phyloP scores from a whole-genome alignment of 345 rosid species.

The Lepidium sativum region DNA sequence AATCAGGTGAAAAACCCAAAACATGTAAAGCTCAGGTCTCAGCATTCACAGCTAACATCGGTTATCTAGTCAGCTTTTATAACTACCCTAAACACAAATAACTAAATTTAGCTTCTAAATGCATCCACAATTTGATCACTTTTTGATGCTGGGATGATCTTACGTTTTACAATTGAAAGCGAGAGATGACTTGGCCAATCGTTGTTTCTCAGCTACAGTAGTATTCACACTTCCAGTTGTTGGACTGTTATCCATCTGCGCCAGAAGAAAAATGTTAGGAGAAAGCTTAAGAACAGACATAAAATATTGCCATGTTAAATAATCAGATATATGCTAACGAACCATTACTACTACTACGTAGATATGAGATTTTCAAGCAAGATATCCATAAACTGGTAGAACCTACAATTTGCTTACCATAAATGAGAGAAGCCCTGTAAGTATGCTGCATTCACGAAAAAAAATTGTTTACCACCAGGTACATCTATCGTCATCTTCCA shows the following conservation, averaged over 20 bases:
- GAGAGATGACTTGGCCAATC: constrained; percentile 81
- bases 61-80: neutral
- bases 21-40: neutral
- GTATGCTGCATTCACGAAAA: constrained; percentile 62
- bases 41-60: neutral
- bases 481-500: neutral
- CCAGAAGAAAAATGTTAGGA: neutral
- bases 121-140: neutral
- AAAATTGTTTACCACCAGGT: neutral
- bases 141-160: constrained; percentile 20
- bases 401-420: constrained; percentile 55
- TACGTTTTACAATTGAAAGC: constrained; percentile 96
- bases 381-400: neutral
- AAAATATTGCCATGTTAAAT: neutral
- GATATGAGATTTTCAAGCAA: neutral
- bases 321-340: neutral
- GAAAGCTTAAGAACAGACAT: neutral
- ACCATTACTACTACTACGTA: constrained; percentile 7
- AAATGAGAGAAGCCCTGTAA: constrained; percentile 95
- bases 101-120: neutral
- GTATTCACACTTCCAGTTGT: constrained; percentile 94
- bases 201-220: constrained; percentile 70
- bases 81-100: neutral
- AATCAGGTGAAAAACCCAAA: neutral
- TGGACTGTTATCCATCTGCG: constrained; percentile 94